A percentile compares a stretch with the other conserved stretches of the same genome.
Evolutionary conservation across 176 grass and related monocot genomes (phyloP).

Genomic region (Neostapfia colusana): DNA sequence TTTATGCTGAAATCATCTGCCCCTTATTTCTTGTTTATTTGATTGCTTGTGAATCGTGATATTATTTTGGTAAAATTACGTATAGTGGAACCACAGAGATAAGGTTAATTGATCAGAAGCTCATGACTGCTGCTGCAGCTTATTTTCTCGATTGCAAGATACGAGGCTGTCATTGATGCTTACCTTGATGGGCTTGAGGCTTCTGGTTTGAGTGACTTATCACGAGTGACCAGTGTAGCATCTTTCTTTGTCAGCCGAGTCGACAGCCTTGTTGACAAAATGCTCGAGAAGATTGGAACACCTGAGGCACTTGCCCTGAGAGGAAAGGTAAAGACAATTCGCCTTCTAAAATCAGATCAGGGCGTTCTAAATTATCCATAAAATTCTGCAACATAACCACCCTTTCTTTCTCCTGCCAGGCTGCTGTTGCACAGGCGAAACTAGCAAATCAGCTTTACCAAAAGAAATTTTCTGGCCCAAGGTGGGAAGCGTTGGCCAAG

Average conservation of each 20-base stretch:
- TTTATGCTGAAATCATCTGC: background rate
- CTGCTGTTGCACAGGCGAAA: conserved; percentile 93
- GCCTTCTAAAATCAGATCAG: background rate
- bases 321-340: conserved; percentile 68
- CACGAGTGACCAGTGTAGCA: conserved; percentile 93
- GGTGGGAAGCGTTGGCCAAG: conserved; percentile 97
- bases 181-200: conserved; percentile 93
- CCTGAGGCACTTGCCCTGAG: conserved; percentile 85
- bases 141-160: conserved; percentile 94
- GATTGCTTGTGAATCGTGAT: background rate
- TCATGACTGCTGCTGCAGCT: conserved; percentile 57
- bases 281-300: conserved; percentile 95
- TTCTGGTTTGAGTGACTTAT: conserved; percentile 84
- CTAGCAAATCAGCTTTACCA: conserved; percentile 92
- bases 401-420: conserved; percentile 42
- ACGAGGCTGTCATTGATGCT: conserved; percentile 97
- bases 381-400: conserved; percentile 16
- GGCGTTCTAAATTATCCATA: background rate
- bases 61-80: background rate
- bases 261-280: conserved; percentile 86
- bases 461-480: conserved; percentile 96
- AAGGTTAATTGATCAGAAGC: conserved; percentile 14
- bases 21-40: background rate
- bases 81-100: background rate
- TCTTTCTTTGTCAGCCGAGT: conserved; percentile 99